Evolutionary conservation across 2,329 filamentous ascomycete genomes (phyloP).

Genomic region (Grosmannia penicillata): DNA sequence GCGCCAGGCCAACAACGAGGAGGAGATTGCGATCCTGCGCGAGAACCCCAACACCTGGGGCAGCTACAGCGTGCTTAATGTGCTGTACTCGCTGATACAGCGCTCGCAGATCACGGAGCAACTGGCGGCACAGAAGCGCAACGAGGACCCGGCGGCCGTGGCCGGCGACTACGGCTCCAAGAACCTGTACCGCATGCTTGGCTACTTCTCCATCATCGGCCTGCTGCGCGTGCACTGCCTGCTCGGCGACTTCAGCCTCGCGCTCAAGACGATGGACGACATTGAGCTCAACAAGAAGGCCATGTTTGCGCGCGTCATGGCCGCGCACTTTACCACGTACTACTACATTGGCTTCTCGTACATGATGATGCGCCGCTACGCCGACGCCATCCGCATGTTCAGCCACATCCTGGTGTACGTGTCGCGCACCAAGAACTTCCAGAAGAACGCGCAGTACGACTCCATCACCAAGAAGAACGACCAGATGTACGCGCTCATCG

Average conservation of each 20-base stretch:
- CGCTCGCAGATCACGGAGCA: conserved; percentile 97
- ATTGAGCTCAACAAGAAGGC: conserved; percentile 99
- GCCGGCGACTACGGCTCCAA: conserved; percentile 92
- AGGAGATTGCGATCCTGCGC: conserved; percentile 79
- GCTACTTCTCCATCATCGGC: conserved; percentile 98
- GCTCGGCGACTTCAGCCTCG: conserved; percentile 93
- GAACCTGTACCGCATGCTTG: conserved; percentile 93
- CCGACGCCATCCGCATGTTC: conserved; percentile 99
- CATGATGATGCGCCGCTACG: conserved; percentile 99
- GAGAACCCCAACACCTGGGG: conserved; percentile 99
- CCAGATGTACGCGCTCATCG: conserved; percentile 98
- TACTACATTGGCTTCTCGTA: conserved; percentile 99
- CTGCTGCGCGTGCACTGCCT: conserved; percentile 91
- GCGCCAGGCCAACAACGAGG: conserved; percentile 67
- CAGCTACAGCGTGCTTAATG: conserved; percentile 98
- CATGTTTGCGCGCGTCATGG: conserved; percentile 99
- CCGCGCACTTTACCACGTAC: conserved; percentile 98
- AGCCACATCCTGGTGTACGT: conserved; percentile 99
- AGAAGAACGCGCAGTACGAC: conserved; percentile 97
- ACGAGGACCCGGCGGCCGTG: conserved; percentile 75
- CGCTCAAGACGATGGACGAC: conserved; percentile 96
- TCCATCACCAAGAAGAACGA: conserved; percentile 99
- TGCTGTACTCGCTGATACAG: conserved; percentile 97
- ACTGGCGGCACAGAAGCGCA: conserved; percentile 83
- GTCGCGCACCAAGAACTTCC: conserved; percentile 98